A percentile compares a stretch with the other conserved stretches of the same genome.
These are phyloP conservation scores for Cordyceps militaris DNA, from an alignment of 2,329 filamentous ascomycete genomes.

Conservation along the genomic window DNA sequence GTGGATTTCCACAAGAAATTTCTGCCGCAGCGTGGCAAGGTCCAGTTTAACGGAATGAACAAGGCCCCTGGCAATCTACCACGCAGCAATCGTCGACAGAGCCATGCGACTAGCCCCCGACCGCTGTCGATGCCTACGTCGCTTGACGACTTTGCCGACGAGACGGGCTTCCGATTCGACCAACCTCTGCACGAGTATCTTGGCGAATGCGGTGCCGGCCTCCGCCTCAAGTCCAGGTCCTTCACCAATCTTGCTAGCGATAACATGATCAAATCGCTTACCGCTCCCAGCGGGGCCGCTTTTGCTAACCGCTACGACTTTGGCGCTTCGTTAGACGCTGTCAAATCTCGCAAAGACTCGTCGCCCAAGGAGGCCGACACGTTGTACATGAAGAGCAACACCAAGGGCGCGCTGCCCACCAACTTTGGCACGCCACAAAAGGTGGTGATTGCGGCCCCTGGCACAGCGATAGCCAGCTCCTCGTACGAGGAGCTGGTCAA, in stretches of 20 bases:
- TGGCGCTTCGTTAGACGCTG: conserved; percentile 79
- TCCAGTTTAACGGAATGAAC: conserved; percentile 42
- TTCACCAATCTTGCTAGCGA: conserved; percentile 56
- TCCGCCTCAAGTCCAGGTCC: conserved; percentile 68
- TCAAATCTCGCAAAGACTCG: conserved; percentile 62
- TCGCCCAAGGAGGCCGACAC: conserved; percentile 53
- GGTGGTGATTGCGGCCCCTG: conserved; percentile 19
- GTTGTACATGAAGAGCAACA: conserved; percentile 48
- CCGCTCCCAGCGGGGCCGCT: conserved; percentile 57
- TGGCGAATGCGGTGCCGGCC: conserved; percentile 52
- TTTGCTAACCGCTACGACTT: conserved; percentile 97
- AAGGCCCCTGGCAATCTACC: conserved; percentile 51
- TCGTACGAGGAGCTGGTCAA: conserved; percentile 96
- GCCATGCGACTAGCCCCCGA: conserved; percentile 34
- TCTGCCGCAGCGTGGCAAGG: conserved; percentile 54
- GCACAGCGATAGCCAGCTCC: conserved; percentile 62
- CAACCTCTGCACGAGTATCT: conserved; percentile 56
- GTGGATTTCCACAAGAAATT: conserved; percentile 83
- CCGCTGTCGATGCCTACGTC: conserved; percentile 50
- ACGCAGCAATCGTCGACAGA: conserved; percentile 55
- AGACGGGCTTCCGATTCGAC: conserved; percentile 51
- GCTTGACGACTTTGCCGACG: conserved; percentile 65
- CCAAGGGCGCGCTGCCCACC: conserved; percentile 23
- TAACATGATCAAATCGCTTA: conserved; percentile 44
- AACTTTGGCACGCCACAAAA: conserved; percentile 20